Base-by-base conservation (phyloP, 148 eudicot genomes). In the Amaranthus cruentus region DNA sequence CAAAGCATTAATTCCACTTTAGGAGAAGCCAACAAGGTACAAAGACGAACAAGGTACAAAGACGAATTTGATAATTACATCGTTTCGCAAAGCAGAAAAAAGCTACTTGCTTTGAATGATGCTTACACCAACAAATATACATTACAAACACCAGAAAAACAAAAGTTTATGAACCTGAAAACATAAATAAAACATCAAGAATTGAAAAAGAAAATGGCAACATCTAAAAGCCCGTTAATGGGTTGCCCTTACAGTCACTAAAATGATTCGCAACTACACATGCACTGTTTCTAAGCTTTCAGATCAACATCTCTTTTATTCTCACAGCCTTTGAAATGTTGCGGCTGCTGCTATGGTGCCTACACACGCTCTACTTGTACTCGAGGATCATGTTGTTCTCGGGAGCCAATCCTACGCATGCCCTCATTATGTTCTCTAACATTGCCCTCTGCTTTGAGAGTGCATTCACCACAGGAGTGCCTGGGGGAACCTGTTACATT, bases 311-410 rank as follows among this genome's bases (percentile, higher is more conserved):
- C 71, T 57, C 21, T 48, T 73, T 79, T 75, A 75, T 79, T 79
- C 60, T 55, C 48, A 46, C 56, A 57, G 76, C 76, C 58, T 6
- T 57, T 46, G 9, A 49, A 18, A 38, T 14, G 58, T n/a, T 42
- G 66, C 38, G 12, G 28, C 67, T 18, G 46, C 62, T 47, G 54
- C 10, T 21, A 11, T 47, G 62, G 62, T 70, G 73, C 66, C 18
- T 14, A 4, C 47, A 53, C n/a, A 14, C 60, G 44, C 62, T 68
- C 76, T 75, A 91, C 82, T 95, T 95, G 87, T 90, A 95, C 50
- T 95, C 98, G 82, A 95, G 85, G 73, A 95, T 95, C 98, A 95
- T 95, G 88, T 95, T 95, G 89, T 95, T 95, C 72, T 95, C 98
- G 0, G 98, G 98, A 38, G 98, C 89, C 78, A 95, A 75, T 46